phyloP scores from a whole-genome alignment of 257 asterid genomes.

The Solanum chmielewskii region DNA sequence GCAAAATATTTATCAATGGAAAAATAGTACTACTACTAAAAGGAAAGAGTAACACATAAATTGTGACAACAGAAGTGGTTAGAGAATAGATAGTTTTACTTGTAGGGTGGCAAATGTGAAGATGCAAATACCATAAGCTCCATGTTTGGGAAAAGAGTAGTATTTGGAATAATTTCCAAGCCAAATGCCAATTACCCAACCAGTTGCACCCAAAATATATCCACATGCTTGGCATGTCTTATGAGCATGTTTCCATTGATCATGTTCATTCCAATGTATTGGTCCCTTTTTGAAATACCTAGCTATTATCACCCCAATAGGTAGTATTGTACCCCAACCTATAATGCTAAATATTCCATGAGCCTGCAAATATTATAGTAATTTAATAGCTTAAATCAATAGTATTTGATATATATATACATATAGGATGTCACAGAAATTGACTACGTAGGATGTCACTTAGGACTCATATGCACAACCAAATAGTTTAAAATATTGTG shows the following conservation, averaged over 20 bases:
- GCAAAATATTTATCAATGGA: not conserved
- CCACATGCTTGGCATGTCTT: conserved; percentile 31
- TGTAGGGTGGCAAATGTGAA: conserved; percentile 47
- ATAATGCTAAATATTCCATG: conserved; percentile 49
- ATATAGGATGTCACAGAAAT: not conserved
- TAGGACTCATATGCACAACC: not conserved
- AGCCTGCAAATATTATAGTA: conserved; percentile 12
- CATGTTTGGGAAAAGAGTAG: conserved; percentile 27
- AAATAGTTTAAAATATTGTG: not conserved
- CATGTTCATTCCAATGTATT: not conserved
- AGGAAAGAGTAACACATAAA: not conserved
- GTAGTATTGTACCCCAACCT: conserved; percentile 58
- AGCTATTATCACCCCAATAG: conserved; percentile 43
- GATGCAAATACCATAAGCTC: conserved; percentile 20
- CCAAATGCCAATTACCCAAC: conserved; percentile 44
- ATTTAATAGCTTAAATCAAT: not conserved
- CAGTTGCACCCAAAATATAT: conserved; percentile 29
- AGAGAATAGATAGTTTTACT: conserved; percentile 7
- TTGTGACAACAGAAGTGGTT: not conserved
- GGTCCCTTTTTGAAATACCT: conserved; percentile 35
- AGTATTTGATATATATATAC: not conserved
- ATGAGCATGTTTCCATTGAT: conserved; percentile 23
- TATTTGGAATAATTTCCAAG: conserved; percentile 29
- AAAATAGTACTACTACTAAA: not conserved
- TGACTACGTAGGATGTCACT: not conserved